phyloP scores from a whole-genome alignment of 2,329 filamentous ascomycete species.

The Fusarium solani-melongenae region DNA sequence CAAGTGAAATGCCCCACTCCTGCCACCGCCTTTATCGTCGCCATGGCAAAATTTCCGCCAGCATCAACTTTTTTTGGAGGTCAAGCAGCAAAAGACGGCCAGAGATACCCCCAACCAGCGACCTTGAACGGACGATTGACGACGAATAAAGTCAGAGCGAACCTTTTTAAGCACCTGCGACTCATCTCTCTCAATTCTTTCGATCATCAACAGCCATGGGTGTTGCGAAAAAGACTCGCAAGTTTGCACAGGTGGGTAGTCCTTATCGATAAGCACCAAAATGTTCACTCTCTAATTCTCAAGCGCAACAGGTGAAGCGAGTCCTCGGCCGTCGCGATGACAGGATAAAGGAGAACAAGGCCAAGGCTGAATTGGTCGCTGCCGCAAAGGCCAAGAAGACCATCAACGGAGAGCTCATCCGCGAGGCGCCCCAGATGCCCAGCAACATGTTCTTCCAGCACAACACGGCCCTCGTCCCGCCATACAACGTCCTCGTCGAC shows the following conservation, averaged over 20 bases:
- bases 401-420: conserved; percentile 70
- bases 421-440: conserved; percentile 84
- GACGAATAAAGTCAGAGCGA: not conserved
- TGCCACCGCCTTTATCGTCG: conserved; percentile 43
- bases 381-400: conserved; percentile 70
- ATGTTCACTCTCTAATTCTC: conserved; percentile 28
- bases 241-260: conserved; percentile 76
- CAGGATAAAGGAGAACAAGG: conserved; percentile 83
- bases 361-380: conserved; percentile 69
- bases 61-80: conserved; percentile 41
- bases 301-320: conserved; percentile 72
- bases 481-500: conserved; percentile 75
- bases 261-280: conserved; percentile 45
- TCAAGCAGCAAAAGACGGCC: conserved; percentile 6
- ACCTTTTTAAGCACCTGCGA: not conserved
- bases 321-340: conserved; percentile 85
- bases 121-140: not conserved
- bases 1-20: conserved; percentile 21
- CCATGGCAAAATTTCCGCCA: conserved; percentile 43
- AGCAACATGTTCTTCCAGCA: conserved; percentile 89
- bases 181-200: not conserved
- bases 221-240: conserved; percentile 88
- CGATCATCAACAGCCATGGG: conserved; percentile 70
- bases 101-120: conserved; percentile 21
- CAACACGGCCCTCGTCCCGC: conserved; percentile 87